phyloP scores from a whole-genome alignment of 208 protist genomes.

The Trypanosoma scelopori region DNA sequence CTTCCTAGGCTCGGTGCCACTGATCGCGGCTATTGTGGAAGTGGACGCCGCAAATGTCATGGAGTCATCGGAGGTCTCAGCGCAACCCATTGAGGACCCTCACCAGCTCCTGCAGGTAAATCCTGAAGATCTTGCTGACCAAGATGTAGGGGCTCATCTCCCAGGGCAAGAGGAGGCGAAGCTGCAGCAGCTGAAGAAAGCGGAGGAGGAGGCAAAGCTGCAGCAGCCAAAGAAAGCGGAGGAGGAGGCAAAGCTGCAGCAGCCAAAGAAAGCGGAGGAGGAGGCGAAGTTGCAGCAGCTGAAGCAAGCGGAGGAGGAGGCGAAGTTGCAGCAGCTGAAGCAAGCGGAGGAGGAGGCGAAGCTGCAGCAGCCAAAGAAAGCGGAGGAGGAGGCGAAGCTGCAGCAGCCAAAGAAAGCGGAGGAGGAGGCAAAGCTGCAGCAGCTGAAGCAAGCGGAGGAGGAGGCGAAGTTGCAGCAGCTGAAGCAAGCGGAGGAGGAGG shows the following conservation, averaged over 20 bases:
- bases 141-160: conserved; percentile 6
- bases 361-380: conserved; percentile 7
- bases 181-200: conserved; percentile 1
- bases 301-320: conserved; percentile 18
- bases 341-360: conserved; percentile 4
- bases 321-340: conserved; percentile 9
- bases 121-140: neutral
- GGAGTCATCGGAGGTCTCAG: neutral
- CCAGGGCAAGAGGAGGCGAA: conserved; percentile 17
- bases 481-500: neutral
- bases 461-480: neutral
- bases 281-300: neutral
- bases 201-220: conserved; percentile 20
- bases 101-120: neutral
- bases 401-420: neutral
- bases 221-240: conserved; percentile 14
- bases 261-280: neutral
- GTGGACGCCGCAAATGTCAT: too few species aligned
- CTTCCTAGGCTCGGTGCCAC: neutral
- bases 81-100: neutral
- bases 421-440: conserved; percentile 16
- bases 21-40: neutral
- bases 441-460: conserved; percentile 18
- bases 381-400: conserved; percentile 24
- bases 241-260: neutral